phyloP scores from a whole-genome alignment of 306 rosid genomes.

The Sphenostylis stenocarpa region DNA sequence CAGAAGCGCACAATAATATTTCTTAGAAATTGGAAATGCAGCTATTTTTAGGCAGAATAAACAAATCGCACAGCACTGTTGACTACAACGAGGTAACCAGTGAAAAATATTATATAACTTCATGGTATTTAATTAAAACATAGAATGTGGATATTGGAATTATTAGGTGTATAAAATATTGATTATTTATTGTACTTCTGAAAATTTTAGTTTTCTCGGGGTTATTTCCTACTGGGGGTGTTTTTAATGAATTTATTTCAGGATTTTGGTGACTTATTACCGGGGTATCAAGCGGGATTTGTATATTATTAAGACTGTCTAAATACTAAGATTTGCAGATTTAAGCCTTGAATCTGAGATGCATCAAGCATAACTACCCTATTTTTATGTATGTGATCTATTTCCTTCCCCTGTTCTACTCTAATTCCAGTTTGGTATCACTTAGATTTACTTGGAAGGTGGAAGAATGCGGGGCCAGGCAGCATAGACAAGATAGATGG shows the following conservation, averaged over 20 bases:
- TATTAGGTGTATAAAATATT: not conserved
- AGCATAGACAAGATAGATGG: not conserved
- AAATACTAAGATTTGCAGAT: not conserved
- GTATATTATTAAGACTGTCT: not conserved
- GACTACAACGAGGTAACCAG: not conserved
- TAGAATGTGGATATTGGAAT: not conserved
- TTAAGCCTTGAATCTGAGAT: not conserved
- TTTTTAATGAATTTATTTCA: not conserved
- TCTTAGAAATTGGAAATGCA: not conserved
- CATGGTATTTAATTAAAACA: not conserved
- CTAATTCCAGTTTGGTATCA: not conserved
- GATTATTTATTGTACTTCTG: not conserved
- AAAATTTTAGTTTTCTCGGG: not conserved
- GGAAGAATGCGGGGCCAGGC: not conserved
- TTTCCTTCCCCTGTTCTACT: not conserved
- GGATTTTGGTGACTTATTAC: not conserved
- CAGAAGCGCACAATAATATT: slow-evolving; percentile 16
- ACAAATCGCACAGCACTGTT: not conserved
- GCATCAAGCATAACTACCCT: not conserved
- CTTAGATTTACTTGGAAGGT: not conserved
- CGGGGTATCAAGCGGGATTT: not conserved
- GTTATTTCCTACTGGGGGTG: not conserved
- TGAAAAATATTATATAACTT: not conserved
- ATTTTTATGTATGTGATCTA: not conserved
- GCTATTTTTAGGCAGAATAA: not conserved